Evolutionary conservation across 129 eudicot species (phyloP), one percentile per base, ranked within the genome.

Genomic region (Sambucus nigra): DNA sequence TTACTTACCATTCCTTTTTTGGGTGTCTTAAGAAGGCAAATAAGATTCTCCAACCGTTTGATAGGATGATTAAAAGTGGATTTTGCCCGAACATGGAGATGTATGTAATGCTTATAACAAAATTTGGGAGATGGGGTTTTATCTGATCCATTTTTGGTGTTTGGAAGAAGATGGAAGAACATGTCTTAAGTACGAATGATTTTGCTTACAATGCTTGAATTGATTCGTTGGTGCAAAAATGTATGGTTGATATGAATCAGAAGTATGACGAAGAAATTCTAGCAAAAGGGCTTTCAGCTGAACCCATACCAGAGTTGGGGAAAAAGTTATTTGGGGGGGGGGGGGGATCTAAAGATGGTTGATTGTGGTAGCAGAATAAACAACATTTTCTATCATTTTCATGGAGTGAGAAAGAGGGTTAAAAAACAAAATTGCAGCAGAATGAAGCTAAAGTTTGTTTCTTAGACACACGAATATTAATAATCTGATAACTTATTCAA

Each of bases 61-160:
- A 91, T 69, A 68, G 86, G 80, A 91, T 85, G 98, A 60, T 66
- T 47, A 81, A 79, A n/a, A 74, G 66, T 53, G 98, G 95, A 23
- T 80, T 82, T 48, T 48, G 55, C 5, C 95, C 95, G 0, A 77
- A 23, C 60, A 71, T 82, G 76, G 99, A 86, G 32, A 91, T 94
- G 0, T 91, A 79, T 80, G 95, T 86, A 15, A 66, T 86, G 91
- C 94, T 91, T 57, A 63, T 91, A 77, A 76, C 86, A 66, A 91
- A 91, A 55, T 91, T 85, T 70, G 98, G 94, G 69, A 82, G 94
- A 56, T 91, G 98, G 95, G 95, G 98, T 45, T 91, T 85, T 69
- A 84, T 91, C 41, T 65, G 94, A 60, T 95, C 98, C 0, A 72
- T 86, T 69, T 74, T 81, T 40, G 61, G 69, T 47, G 64, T 91